A percentile compares a stretch with the other conserved stretches of the same genome.
These are phyloP conservation scores for Aspergillus spinulosporus DNA, from an alignment of 2,329 filamentous ascomycete species.

Conservation along the genomic window DNA sequence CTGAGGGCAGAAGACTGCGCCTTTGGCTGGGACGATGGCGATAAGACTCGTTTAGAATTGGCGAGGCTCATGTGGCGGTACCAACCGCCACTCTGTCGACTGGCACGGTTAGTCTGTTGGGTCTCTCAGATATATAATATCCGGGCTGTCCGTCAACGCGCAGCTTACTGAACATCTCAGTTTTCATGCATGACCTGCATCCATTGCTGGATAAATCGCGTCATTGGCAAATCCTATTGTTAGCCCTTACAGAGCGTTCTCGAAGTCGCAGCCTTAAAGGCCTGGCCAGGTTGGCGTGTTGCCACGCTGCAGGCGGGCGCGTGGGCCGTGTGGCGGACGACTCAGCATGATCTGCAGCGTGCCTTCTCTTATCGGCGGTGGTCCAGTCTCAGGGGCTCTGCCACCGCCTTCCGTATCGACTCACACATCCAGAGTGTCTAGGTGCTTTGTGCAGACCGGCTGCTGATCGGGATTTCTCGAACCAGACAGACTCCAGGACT, in stretches of 20 bases:
- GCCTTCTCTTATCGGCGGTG: no score
- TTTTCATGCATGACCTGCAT: neutral
- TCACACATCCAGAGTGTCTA: no score
- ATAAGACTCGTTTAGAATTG: neutral
- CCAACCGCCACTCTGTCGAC: conserved; percentile 1
- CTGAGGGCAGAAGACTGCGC: neutral
- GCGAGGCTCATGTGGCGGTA: neutral
- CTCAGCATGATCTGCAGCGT: no score
- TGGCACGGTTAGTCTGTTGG: neutral
- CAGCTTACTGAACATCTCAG: neutral
- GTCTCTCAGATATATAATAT: neutral
- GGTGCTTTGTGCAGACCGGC: neutral
- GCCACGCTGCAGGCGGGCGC: neutral
- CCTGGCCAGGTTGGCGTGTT: neutral
- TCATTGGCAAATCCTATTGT: neutral
- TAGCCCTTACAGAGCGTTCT: neutral
- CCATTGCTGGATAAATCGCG: no score
- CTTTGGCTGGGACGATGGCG: conserved; percentile 5
- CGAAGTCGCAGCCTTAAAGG: neutral
- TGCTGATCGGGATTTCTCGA: neutral
- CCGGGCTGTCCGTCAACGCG: neutral
- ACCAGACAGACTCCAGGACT: neutral
- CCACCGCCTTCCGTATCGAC: conserved; percentile 18
- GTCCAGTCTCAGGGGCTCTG: neutral
- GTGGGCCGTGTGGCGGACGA: no score